These are phyloP conservation scores for Breynia disticha DNA, from an alignment of 441 rosid species.

Conservation along the genomic window DNA sequence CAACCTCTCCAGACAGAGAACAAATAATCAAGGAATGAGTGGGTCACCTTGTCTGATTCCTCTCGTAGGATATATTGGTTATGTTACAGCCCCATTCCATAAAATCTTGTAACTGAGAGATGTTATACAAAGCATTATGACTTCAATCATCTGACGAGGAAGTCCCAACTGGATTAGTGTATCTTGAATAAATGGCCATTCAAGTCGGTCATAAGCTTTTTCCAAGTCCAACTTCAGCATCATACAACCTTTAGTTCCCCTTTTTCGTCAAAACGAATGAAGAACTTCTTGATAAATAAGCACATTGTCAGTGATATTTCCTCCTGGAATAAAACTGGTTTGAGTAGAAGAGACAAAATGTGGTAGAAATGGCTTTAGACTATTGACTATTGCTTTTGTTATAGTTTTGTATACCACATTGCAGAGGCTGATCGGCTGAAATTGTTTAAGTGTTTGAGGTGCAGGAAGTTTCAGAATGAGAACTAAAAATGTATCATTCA, in stretches of 20 bases:
- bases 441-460: not conserved
- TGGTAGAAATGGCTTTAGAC: not conserved
- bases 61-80: not conserved
- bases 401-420: not conserved
- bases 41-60: not conserved
- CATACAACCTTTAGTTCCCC: not conserved
- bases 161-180: not conserved
- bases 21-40: not conserved
- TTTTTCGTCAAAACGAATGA: not conserved
- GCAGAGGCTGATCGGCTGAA: not conserved
- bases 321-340: not conserved
- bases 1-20: not conserved
- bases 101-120: not conserved
- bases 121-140: not conserved
- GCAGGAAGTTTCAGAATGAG: too few species aligned
- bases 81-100: not conserved
- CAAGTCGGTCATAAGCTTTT: too few species aligned
- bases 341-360: not conserved
- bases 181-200: not conserved
- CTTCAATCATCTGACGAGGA: not conserved
- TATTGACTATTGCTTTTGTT: not conserved
- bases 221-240: not conserved
- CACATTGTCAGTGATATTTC: not conserved
- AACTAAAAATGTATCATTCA: not conserved
- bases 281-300: not conserved